A percentile compares a stretch with the other conserved stretches of the same genome.
These are phyloP conservation scores for Cladochytrium replicatum DNA, from an alignment of 192 early-diverging fungal species.

Conservation along the genomic window DNA sequence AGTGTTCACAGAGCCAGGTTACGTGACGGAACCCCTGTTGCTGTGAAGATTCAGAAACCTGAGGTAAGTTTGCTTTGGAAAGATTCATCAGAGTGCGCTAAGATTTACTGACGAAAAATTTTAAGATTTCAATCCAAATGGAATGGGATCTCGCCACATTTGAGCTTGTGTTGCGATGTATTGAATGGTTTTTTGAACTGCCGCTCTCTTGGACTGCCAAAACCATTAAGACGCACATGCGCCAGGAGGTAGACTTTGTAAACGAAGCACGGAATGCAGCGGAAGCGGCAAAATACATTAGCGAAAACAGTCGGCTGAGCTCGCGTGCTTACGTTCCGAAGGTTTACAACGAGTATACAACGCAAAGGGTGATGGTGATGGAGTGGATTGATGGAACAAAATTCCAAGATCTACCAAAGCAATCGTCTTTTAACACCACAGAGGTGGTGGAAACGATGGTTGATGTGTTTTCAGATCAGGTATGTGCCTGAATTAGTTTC, in stretches of 20 bases:
- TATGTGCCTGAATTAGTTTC: conserved; percentile 3
- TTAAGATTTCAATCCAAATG: conserved; percentile 75
- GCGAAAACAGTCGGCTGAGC: conserved; percentile 33
- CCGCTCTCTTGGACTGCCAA: conserved; percentile 69
- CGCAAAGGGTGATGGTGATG: conserved; percentile 62
- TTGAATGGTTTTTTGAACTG: conserved; percentile 74
- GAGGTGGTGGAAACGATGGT: conserved; percentile 65
- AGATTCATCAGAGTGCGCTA: too few species aligned
- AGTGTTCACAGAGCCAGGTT: conserved; percentile 82
- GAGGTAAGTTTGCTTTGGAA: too few species aligned
- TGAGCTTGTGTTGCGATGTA: conserved; percentile 42
- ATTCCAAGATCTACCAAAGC: conserved; percentile 41
- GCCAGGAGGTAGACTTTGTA: conserved; percentile 80
- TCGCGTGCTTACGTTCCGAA: conserved; percentile 63
- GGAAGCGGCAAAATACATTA: conserved; percentile 26
- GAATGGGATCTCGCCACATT: conserved; percentile 70
- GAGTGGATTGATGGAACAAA: conserved; percentile 86
- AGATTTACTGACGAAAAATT: too few species aligned
- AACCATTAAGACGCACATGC: conserved; percentile 62
- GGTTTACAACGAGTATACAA: conserved; percentile 61
- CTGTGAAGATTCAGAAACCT: conserved; percentile 92
- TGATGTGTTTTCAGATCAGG: conserved; percentile 60
- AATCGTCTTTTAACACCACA: conserved; percentile 22
- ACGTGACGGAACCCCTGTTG: conserved; percentile 54
- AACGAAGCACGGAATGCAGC: conserved; percentile 77